A percentile compares a stretch with the other conserved stretches of the same genome.
phyloP scores from a whole-genome alignment of 768 basidiomycete species.

The Scleroderma bovista region DNA sequence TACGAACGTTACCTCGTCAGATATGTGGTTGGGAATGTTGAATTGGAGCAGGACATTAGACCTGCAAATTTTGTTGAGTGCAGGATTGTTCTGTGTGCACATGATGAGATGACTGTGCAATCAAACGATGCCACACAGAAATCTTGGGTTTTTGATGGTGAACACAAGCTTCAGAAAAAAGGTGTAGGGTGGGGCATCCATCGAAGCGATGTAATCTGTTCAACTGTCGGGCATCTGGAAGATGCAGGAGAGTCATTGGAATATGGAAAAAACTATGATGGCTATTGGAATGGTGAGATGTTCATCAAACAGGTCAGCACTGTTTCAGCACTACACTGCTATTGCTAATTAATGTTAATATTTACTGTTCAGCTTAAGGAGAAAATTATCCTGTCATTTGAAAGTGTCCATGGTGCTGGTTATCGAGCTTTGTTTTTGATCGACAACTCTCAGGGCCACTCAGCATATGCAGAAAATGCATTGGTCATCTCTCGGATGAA shows the following conservation, averaged over 20 bases:
- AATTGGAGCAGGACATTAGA: not conserved
- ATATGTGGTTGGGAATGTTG: conserved; percentile 12
- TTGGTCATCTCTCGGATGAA: conserved; percentile 16
- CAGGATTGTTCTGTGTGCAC: conserved; percentile 15
- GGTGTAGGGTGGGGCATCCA: conserved; percentile 34
- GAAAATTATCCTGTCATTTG: conserved; percentile 12
- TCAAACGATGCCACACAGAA: conserved; percentile 29
- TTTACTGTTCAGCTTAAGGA: conserved; percentile 6
- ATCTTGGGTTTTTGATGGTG: conserved; percentile 31
- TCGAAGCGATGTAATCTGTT: conserved; percentile 33
- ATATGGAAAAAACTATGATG: conserved; percentile 41
- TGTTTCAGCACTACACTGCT: no score
- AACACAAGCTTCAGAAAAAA: conserved; percentile 35
- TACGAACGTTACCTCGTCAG: conserved; percentile 13
- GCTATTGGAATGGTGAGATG: conserved; percentile 32
- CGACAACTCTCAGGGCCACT: conserved; percentile 12
- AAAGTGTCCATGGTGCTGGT: conserved; percentile 6
- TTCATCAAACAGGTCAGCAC: conserved; percentile 35
- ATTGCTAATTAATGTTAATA: not conserved
- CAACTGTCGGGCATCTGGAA: conserved; percentile 25
- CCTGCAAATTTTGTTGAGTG: conserved; percentile 14
- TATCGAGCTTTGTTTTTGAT: conserved; percentile 35
- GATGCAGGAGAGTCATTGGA: conserved; percentile 30
- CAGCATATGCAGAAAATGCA: conserved; percentile 5
- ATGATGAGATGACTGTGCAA: conserved; percentile 36